These are phyloP conservation scores for Oryza punctata DNA, from an alignment of 176 grass and related monocot genomes.

Conservation along the genomic window DNA sequence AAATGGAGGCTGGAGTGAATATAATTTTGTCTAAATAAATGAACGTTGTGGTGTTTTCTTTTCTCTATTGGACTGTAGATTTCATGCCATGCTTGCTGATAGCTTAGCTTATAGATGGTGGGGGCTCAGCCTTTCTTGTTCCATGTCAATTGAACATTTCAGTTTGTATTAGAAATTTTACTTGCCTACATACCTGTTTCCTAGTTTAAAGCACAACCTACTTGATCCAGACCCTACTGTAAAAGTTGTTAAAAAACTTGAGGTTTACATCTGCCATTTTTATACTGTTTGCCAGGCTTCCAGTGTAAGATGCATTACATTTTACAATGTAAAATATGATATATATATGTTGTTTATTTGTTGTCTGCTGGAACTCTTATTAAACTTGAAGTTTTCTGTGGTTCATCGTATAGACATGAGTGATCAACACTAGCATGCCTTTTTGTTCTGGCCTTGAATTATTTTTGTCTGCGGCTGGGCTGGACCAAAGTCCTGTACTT, in stretches of 20 bases:
- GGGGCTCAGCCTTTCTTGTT: not conserved
- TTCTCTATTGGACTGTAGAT: not conserved
- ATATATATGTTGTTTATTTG: not conserved
- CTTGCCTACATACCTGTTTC: too few relatives aligned
- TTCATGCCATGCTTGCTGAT: not conserved
- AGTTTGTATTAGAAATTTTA: too few relatives aligned
- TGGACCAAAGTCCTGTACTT: not conserved
- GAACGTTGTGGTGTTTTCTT: slow-evolving; percentile 17
- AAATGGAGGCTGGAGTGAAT: not conserved
- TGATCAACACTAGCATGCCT: not conserved
- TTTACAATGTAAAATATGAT: slow-evolving; percentile 3
- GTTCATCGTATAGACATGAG: not conserved
- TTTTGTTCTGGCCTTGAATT: not conserved
- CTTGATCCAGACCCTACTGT: not conserved
- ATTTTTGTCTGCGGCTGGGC: not conserved
- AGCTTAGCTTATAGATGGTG: not conserved
- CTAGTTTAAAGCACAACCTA: not conserved
- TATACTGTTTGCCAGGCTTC: not conserved
- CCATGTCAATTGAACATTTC: not conserved
- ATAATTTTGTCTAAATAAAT: not conserved
- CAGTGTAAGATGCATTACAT: not conserved
- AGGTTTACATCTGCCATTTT: not conserved
- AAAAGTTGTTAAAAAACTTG: slow-evolving; percentile 15
- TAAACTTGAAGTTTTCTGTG: not conserved
- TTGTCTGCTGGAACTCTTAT: not conserved